phyloP scores from a whole-genome alignment of 257 asterid species.

The Salvia hispanica region DNA sequence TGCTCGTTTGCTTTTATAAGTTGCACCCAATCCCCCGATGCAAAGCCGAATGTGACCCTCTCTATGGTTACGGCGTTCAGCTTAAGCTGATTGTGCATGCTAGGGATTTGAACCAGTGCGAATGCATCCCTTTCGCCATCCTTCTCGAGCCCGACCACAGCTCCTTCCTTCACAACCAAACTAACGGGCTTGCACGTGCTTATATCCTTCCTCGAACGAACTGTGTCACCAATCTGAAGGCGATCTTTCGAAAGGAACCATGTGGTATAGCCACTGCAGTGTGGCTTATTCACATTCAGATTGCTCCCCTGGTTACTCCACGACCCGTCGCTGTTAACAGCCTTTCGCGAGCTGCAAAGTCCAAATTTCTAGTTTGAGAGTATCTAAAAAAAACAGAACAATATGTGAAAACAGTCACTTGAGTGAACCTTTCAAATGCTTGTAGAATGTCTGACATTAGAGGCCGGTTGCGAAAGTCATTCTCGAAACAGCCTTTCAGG shows the following conservation, averaged over 20 bases:
- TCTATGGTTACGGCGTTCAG: conserved; percentile 47
- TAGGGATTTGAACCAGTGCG: conserved; percentile 51
- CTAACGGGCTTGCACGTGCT: conserved; percentile 40
- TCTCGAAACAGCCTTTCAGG: conserved; percentile 62
- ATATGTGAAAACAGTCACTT: neutral
- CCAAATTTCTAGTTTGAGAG: conserved; percentile 12
- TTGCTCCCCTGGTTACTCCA: conserved; percentile 48
- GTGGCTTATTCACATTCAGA: conserved; percentile 38
- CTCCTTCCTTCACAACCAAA: conserved; percentile 47
- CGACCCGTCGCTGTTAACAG: conserved; percentile 45
- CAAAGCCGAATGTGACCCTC: conserved; percentile 57
- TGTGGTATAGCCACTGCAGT: conserved; percentile 39
- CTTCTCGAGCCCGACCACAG: conserved; percentile 58
- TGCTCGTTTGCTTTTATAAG: conserved; percentile 37
- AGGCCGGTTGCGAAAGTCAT: conserved; percentile 66
- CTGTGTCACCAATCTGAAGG: conserved; percentile 59
- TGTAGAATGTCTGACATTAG: conserved; percentile 56
- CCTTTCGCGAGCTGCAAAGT: conserved; percentile 50
- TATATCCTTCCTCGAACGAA: conserved; percentile 51
- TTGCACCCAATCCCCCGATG: conserved; percentile 67
- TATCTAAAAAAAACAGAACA: neutral
- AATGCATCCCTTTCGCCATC: conserved; percentile 52
- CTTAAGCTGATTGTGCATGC: conserved; percentile 45
- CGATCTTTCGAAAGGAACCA: conserved; percentile 66
- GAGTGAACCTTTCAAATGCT: conserved; percentile 54